Evolutionary conservation across 2,329 filamentous ascomycete species (phyloP), one percentile per base, ranked within the genome.

Genomic region (Remersonia thermophila): DNA sequence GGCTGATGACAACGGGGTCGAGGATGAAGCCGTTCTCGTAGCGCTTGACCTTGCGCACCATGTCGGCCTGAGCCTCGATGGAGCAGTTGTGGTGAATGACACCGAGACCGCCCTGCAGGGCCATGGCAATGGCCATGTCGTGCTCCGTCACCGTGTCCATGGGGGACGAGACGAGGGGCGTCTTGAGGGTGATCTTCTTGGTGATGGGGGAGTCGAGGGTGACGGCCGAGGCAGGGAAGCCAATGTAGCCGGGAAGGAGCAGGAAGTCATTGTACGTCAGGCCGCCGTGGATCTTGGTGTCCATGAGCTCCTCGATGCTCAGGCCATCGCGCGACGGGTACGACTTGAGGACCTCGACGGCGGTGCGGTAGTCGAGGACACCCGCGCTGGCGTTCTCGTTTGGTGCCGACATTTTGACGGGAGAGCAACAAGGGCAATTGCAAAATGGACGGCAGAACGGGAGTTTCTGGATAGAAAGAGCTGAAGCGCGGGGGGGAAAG

Each of bases 81-180:
- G 87, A 91, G 73, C 91, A 98, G 71, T 98, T 98, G 75, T 98
- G 91, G 71, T 98, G 91, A 50, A 98, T 93, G 51, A 98, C 86
- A 65, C 91, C 84, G 13, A 93, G 69, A 54, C 84, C 84, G 52
- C 84, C 84, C 56, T 91, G 80, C 23, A 91, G 72, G 35, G 84
- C 84, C 73, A 93, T 94, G 66, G 95, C 84, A 53, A 98, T 96
- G 47, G 91, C 93, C 93, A 98, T 98, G 60, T 93, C 89, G 66
- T 94, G 83, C 69, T 98, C 91, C 30, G 93, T 98, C 58, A 98
- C 91, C 8, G 91, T 98, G 67, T 98, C 91, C 91, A 98, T 98
- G 54, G 93, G 91, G 27, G 91, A 96, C 32, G 91, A 98, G 47
- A 96, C 76, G 55, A 98, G 87, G 42, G 91, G 91, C 6, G 87